Evolutionary conservation across 306 rosid species (phyloP).

Genomic region (Trichosanthes truncata): DNA sequence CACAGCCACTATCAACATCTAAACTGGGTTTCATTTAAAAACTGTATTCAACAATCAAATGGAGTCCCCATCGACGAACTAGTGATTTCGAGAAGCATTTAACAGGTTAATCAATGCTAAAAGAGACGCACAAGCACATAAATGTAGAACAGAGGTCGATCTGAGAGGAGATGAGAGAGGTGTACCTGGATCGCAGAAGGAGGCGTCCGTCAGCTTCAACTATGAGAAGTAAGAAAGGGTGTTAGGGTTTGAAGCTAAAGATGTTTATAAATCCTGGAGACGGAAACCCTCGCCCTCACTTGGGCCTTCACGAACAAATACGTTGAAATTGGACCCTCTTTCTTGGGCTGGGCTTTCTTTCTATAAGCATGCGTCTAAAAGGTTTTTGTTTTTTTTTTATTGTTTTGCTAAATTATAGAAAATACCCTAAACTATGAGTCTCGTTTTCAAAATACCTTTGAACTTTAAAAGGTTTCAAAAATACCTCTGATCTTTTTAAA

Average conservation of each 20-base stretch:
- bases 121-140: background rate
- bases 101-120: background rate
- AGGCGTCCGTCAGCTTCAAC: background rate
- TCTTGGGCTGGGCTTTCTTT: background rate
- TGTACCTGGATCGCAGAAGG: background rate
- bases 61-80: background rate
- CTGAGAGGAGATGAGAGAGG: background rate
- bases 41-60: background rate
- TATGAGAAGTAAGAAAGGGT: background rate
- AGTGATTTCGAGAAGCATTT: background rate
- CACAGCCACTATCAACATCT: background rate
- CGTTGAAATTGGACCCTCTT: background rate
- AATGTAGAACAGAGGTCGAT: background rate
- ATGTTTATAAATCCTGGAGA: background rate
- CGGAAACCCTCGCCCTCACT: background rate
- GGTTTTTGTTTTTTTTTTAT: too few species aligned
- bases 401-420: too few species aligned
- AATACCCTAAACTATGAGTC: too few species aligned
- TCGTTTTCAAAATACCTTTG: too few species aligned
- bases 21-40: background rate
- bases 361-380: background rate
- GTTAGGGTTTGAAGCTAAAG: background rate
- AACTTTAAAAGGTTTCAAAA: too few species aligned
- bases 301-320: background rate
- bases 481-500: too few species aligned